Evolutionary conservation across 768 basidiomycete genomes (phyloP).

Genomic region (Kwoniella mangroviensis): DNA sequence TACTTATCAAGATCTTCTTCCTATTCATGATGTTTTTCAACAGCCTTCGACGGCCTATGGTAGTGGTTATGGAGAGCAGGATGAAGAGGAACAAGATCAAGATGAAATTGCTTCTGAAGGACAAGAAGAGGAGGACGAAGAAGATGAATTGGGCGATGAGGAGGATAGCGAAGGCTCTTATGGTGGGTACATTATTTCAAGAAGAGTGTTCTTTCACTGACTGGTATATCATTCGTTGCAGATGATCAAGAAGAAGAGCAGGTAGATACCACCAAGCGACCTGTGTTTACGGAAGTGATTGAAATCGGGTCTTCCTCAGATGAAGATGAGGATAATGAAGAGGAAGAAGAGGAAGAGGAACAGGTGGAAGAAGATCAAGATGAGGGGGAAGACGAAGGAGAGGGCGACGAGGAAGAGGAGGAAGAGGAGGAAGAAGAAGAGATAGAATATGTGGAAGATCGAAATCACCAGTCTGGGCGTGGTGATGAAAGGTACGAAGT

Average conservation of each 20-base stretch:
- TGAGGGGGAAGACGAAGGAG: slow-evolving; percentile 2
- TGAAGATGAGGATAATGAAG: slow-evolving; percentile 27
- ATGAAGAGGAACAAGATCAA: not conserved
- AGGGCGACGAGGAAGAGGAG: slow-evolving; percentile 15
- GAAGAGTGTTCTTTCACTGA: not conserved
- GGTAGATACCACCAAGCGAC: not conserved
- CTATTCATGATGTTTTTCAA: not conserved
- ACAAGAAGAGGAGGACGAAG: not conserved
- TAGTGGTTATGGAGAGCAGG: not conserved
- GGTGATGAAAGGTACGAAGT: not conserved
- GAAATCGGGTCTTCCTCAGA: slow-evolving; percentile 28
- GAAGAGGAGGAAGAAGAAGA: slow-evolving; percentile 22
- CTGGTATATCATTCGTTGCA: not conserved
- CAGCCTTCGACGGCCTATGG: not conserved
- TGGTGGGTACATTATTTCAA: not conserved
- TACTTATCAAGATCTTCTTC: not conserved
- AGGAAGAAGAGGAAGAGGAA: slow-evolving; percentile 12
- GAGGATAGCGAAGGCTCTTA: not conserved
- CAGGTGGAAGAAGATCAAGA: slow-evolving; percentile 9
- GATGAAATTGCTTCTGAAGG: not conserved
- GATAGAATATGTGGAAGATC: slow-evolving; percentile 1
- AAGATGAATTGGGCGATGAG: slow-evolving; percentile 6
- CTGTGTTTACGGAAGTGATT: slow-evolving; percentile 23
- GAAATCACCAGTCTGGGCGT: not conserved
- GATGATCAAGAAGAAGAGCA: slow-evolving; percentile 18